Evolutionary conservation across 495 filamentous ascomycete genomes (phyloP), one percentile per base, ranked within the genome.

Genomic region (Pseudomonodictys pantanalensis): DNA sequence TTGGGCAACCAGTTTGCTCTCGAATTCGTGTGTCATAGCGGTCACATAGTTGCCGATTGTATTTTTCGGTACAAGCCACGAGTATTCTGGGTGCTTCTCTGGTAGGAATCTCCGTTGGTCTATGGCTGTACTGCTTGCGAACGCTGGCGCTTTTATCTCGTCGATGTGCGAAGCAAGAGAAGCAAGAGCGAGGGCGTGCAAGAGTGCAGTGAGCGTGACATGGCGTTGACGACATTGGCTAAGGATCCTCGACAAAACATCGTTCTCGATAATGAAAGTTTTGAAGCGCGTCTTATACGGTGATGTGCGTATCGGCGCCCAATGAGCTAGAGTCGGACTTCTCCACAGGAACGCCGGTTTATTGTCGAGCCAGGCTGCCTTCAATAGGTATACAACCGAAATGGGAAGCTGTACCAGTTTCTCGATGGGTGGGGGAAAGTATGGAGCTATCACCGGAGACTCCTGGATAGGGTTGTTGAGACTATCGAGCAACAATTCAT

Each of bases 261-360:
- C 41, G 29, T 56, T 35, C 41, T 45, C 25, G 12, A 56, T 46
- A 41, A 46, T 42, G 41, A 56, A 45, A 41, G 26, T 41, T 41
- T 26, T 38, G 52, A 46, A 56, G 26, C 42, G 52, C 25, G 52
- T 56, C 42, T 56, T 56, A 24, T 56, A 56, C 29, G 52, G 41
- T 32, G 41, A 33, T 25, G 52, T 32, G 20, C 52, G 52, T 24
- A 56, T 56, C 28, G 52, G 52, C 32, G 32, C 41, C 52, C 52
- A 56, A 41, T 33, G n/a, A 33, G 52, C 52, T 46, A 45, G 52
- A 20, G 52, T 42, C 18, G 33, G 32, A 26, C 29, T 35, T 8
- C 39, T 38, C 33, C 33, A 42, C 24, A 56, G 42, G 33, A 46
- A 46, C 24, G 41, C 39, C 22, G 52, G 52, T 41, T 35, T 35